These are phyloP conservation scores for Apiospora koreana DNA, from an alignment of 2,329 filamentous ascomycete genomes.

Conservation along the genomic window DNA sequence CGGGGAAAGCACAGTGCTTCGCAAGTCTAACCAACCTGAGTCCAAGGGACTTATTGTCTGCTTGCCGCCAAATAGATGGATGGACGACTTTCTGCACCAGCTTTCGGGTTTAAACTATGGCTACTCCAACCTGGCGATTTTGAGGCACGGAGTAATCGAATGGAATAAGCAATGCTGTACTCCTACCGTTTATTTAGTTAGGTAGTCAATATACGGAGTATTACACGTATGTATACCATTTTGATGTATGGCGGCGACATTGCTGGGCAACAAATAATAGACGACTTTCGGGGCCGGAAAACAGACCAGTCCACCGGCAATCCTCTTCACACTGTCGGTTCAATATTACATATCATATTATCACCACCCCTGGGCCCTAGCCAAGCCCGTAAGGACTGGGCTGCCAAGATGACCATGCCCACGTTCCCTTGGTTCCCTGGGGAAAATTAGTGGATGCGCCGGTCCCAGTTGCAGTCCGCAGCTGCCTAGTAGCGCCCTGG, in stretches of 20 bases:
- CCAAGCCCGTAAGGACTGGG: neutral
- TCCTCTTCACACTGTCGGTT: neutral
- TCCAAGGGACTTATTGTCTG: neutral
- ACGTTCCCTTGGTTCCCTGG: constrained; percentile 7
- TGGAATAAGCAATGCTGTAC: no score
- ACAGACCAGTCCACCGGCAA: neutral
- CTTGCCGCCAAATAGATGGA: no score
- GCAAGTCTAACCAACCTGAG: neutral
- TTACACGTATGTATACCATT: no score
- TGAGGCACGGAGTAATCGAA: no score
- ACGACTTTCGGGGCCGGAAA: neutral
- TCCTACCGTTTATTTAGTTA: no score
- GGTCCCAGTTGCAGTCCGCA: neutral
- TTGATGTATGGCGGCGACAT: no score
- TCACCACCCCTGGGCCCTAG: neutral
- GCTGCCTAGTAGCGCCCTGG: neutral
- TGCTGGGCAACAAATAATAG: no score
- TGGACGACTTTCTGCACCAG: no score
- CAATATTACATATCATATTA: neutral
- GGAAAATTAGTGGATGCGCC: neutral
- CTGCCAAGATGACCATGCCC: neutral
- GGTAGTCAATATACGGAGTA: no score
- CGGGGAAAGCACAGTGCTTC: neutral
- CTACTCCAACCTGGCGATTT: no score
- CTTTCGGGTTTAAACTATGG: no score